A percentile compares a stretch with the other conserved stretches of the same genome.
Evolutionary conservation across 2,329 filamentous ascomycete species (phyloP).

Genomic region (Ceratocystis huliohia): DNA sequence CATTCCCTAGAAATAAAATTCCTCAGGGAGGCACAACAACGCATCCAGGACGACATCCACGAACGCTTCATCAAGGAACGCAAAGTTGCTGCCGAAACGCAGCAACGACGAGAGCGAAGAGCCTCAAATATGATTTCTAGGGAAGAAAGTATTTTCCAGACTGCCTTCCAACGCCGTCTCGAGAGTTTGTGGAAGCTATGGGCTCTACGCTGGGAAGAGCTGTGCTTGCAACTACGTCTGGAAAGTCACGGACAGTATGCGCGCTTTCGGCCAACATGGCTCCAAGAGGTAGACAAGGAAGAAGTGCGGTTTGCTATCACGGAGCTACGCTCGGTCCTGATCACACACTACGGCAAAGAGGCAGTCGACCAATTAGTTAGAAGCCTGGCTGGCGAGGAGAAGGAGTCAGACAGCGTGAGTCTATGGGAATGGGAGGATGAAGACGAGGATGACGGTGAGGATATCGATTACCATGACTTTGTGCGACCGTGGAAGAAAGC

Average conservation of each 20-base stretch:
- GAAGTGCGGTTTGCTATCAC: slow-evolving; percentile 6
- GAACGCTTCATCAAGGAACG: slow-evolving; percentile 17
- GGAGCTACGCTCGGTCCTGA: slow-evolving; percentile 11
- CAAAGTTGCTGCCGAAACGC: slow-evolving; percentile 10
- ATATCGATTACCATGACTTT: slow-evolving; percentile 21
- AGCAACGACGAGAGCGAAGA: slow-evolving; percentile 16
- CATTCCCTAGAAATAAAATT: slow-evolving; percentile 18
- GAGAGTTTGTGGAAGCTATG: slow-evolving; percentile 18
- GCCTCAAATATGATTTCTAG: slow-evolving; percentile 15
- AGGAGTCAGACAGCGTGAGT: slow-evolving; percentile 14
- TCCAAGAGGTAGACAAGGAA: slow-evolving; percentile 4
- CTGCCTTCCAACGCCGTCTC: slow-evolving; percentile 12
- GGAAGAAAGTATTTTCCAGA: slow-evolving; percentile 18
- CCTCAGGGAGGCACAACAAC: slow-evolving; percentile 19
- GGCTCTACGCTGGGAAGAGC: slow-evolving; percentile 19
- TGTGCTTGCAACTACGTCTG: slow-evolving; percentile 6
- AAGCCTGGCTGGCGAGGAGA: not conserved
- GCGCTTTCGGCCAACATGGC: slow-evolving; percentile 17
- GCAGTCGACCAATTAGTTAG: slow-evolving; percentile 10
- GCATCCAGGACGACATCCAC: slow-evolving; percentile 17
- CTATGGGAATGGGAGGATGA: slow-evolving; percentile 20
- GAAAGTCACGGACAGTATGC: slow-evolving; percentile 3
- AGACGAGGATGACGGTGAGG: slow-evolving; percentile 17
- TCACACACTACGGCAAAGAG: slow-evolving; percentile 18
- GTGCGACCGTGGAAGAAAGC: slow-evolving; percentile 21